Evolutionary conservation across 768 basidiomycete species (phyloP), one percentile per base, ranked within the genome.

Genomic region (Collybiopsis confluens): DNA sequence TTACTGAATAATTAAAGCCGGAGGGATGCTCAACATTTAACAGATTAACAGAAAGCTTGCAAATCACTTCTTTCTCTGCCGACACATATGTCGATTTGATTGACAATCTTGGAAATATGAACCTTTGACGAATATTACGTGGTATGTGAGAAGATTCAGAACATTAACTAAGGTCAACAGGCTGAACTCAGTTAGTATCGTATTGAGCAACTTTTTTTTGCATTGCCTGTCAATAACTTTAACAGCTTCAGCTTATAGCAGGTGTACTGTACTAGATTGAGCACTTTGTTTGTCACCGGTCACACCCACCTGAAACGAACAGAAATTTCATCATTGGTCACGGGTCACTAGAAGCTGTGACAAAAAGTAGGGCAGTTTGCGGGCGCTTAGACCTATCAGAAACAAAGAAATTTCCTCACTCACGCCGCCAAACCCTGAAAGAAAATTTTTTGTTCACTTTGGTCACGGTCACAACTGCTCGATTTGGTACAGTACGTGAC

Each of bases 31-130:
- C n/a, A n/a, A n/a, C n/a, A 40, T 16, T 40, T 5, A 40, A 5
- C n/a, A 40, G 38, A 40, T 15, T 5, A 5, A 16, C 18, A 16
- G 59, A 61, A 20, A 59, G 59, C 6, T 3, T 56, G 13, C 53
- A 61, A 41, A 61, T 55, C 2, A 51, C 37, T 1, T 53, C 47
- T 36, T 55, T 53, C 24, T 54, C 59, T 16, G 54, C 33, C 4
- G 42, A 54, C 10, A 54, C 59, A 18, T 61, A 59, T 28, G 50
- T 54, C 35, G 55, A 59, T 0, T 48, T 61, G 15, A 33, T 61
- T 20, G n/a, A 45, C 7, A 33, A 54, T 42, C 54, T 41, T 27
- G 56, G 56, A 49, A 18, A 38, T 45, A 23, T 38, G 7, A 33
- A 15, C 8, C n/a, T n/a, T n/a, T 20, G 38, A 16, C n/a, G 18